phyloP scores from a whole-genome alignment of 2,329 filamentous ascomycete species.

The Didymella glomerata region DNA sequence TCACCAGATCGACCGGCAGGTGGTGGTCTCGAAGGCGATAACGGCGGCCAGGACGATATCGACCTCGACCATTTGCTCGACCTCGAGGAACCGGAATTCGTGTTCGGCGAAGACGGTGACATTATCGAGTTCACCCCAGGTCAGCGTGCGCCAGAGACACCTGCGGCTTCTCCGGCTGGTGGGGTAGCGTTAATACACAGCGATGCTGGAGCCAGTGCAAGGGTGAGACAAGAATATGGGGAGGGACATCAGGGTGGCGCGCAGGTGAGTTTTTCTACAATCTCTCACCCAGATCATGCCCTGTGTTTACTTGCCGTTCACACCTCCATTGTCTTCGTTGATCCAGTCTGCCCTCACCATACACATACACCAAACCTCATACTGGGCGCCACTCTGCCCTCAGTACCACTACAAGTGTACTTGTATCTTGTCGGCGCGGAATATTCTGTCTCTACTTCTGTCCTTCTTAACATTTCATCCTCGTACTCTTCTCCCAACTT shows the following conservation, averaged over 20 bases:
- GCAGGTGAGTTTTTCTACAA: constrained; percentile 47
- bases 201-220: constrained; percentile 50
- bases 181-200: constrained; percentile 29
- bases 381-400: neutral
- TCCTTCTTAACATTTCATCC: neutral
- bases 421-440: neutral
- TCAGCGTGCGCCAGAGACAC: constrained; percentile 18
- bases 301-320: constrained; percentile 1
- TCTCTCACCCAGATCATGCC: constrained; percentile 2
- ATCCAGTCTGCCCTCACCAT: constrained; percentile 5
- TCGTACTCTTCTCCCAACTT: neutral
- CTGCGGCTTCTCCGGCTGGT: constrained; percentile 26
- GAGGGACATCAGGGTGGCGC: constrained; percentile 47
- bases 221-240: constrained; percentile 55
- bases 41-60: constrained; percentile 48
- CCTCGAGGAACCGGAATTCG: constrained; percentile 62
- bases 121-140: constrained; percentile 57
- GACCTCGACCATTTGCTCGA: constrained; percentile 55
- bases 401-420: neutral
- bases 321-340: neutral
- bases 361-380: constrained; percentile 17
- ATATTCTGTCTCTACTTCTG: neutral
- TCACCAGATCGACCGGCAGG: constrained; percentile 53
- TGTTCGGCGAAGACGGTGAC: constrained; percentile 69
- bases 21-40: constrained; percentile 55